These are phyloP conservation scores for Fagopyrum tataricum DNA, from an alignment of 148 eudicot genomes.

Conservation along the genomic window DNA sequence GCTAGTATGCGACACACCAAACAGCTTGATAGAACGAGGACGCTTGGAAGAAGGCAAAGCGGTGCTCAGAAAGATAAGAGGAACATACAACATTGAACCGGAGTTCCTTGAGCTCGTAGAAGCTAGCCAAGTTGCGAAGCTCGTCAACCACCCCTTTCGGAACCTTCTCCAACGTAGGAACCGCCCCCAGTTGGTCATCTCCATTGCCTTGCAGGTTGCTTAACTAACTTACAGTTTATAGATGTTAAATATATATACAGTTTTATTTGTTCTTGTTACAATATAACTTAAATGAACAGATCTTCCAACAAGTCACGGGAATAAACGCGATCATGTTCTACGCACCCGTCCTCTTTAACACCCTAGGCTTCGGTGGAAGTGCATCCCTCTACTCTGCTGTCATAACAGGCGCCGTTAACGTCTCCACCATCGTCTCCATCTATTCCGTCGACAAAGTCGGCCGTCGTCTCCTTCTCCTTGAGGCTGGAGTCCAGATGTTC, in stretches of 20 bases:
- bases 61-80: slow-evolving; percentile 62
- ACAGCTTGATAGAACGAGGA: slow-evolving; percentile 84
- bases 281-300: too few relatives aligned
- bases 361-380: slow-evolving; percentile 65
- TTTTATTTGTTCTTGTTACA: too few relatives aligned
- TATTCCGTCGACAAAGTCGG: slow-evolving; percentile 83
- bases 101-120: slow-evolving; percentile 74
- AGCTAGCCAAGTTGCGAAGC: slow-evolving; percentile 66
- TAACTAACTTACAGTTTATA: too few relatives aligned
- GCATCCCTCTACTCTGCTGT: slow-evolving; percentile 86
- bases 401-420: slow-evolving; percentile 83
- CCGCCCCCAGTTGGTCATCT: slow-evolving; percentile 72
- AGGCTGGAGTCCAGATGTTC: slow-evolving; percentile 92
- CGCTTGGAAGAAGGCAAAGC: slow-evolving; percentile 69
- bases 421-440: slow-evolving; percentile 77
- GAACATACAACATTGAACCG: slow-evolving; percentile 75
- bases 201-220: slow-evolving; percentile 36
- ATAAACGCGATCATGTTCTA: slow-evolving; percentile 97
- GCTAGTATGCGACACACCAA: slow-evolving; percentile 72
- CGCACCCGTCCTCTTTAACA: slow-evolving; percentile 72
- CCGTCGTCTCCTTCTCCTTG: slow-evolving; percentile 58
- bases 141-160: slow-evolving; percentile 68
- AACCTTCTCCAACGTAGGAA: slow-evolving; percentile 61
- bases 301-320: slow-evolving; percentile 91
- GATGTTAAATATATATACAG: too few relatives aligned